Percentiles rank a stretch among this genome's conserved stretches.
Conservation (phyloP, 2,329 filamentous ascomycete genomes). For the Uncinocarpus reesii region DNA sequence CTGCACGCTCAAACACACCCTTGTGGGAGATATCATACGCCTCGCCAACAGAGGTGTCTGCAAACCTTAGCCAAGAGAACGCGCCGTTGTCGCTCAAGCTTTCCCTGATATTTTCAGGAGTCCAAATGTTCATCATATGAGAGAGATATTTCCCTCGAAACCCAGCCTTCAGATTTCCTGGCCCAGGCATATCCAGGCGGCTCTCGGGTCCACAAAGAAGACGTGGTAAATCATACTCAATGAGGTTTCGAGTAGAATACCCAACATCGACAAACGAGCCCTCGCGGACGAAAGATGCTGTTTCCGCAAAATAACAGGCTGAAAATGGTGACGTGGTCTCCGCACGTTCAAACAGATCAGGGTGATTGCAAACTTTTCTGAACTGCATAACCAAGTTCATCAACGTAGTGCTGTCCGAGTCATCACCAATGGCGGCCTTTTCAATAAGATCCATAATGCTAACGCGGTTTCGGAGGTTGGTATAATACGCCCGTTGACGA, state of each 20-base stretch:
- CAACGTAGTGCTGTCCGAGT: slow-evolving; percentile 85
- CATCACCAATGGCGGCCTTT: slow-evolving; percentile 87
- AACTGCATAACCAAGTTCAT: slow-evolving; percentile 99
- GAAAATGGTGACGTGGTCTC: slow-evolving; percentile 82
- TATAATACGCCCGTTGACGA: slow-evolving; percentile 86
- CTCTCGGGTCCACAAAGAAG: slow-evolving; percentile 75
- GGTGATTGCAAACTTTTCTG: slow-evolving; percentile 97
- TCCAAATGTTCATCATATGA: slow-evolving; percentile 85
- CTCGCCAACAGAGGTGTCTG: slow-evolving; percentile 64
- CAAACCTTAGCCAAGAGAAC: slow-evolving; percentile 87
- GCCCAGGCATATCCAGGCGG: slow-evolving; percentile 61
- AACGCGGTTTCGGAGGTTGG: slow-evolving; percentile 88
- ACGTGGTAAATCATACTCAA: slow-evolving; percentile 73
- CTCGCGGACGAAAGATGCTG: slow-evolving; percentile 86
- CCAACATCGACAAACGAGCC: slow-evolving; percentile 66
- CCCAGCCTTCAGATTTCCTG: slow-evolving; percentile 63
- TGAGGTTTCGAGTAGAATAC: slow-evolving; percentile 78
- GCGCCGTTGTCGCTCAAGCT: slow-evolving; percentile 48
- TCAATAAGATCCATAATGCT: slow-evolving; percentile 98
- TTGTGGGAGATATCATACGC: slow-evolving; percentile 58
- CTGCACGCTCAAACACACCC: slow-evolving; percentile 63
- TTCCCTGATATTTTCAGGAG: slow-evolving; percentile 62
- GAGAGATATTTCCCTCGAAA: slow-evolving; percentile 68
- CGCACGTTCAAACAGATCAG: slow-evolving; percentile 89
- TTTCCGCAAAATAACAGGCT: slow-evolving; percentile 82